Evolutionary conservation across 2,329 filamentous ascomycete species (phyloP).

Genomic region (Endoconidiophora laricicola): DNA sequence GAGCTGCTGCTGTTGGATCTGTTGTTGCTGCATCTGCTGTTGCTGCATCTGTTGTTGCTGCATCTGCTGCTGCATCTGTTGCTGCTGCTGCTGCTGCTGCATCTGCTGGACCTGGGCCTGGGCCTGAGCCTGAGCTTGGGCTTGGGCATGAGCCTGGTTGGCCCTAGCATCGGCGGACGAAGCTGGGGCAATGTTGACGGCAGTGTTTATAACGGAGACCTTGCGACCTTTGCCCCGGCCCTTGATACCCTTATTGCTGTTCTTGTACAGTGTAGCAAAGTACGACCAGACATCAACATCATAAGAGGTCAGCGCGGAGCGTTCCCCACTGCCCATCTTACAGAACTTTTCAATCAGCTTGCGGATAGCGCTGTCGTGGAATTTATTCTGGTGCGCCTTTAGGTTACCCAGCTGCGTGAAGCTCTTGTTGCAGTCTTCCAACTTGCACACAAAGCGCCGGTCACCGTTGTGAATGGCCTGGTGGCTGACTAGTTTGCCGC

Average conservation of each 20-base stretch:
- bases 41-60: background rate
- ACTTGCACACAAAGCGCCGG: slow-evolving; percentile 65
- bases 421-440: slow-evolving; percentile 71
- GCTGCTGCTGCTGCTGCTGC: no score
- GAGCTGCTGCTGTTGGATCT: no score
- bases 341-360: slow-evolving; percentile 56
- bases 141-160: no score
- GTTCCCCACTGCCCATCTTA: slow-evolving; percentile 40
- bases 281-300: slow-evolving; percentile 73
- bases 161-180: no score
- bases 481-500: slow-evolving; percentile 73
- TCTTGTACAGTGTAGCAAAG: slow-evolving; percentile 81
- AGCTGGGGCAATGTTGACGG: background rate
- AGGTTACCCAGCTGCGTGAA: slow-evolving; percentile 87
- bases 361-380: slow-evolving; percentile 60
- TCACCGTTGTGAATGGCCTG: slow-evolving; percentile 60
- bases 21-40: background rate
- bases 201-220: slow-evolving; percentile 26
- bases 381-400: slow-evolving; percentile 93
- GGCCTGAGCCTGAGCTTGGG: no score
- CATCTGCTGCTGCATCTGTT: background rate
- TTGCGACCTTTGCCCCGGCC: slow-evolving; percentile 75
- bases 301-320: slow-evolving; percentile 37
- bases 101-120: no score
- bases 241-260: slow-evolving; percentile 97